These are phyloP conservation scores for Fusarium piperis DNA, from an alignment of 2,329 filamentous ascomycete species.

Conservation along the genomic window DNA sequence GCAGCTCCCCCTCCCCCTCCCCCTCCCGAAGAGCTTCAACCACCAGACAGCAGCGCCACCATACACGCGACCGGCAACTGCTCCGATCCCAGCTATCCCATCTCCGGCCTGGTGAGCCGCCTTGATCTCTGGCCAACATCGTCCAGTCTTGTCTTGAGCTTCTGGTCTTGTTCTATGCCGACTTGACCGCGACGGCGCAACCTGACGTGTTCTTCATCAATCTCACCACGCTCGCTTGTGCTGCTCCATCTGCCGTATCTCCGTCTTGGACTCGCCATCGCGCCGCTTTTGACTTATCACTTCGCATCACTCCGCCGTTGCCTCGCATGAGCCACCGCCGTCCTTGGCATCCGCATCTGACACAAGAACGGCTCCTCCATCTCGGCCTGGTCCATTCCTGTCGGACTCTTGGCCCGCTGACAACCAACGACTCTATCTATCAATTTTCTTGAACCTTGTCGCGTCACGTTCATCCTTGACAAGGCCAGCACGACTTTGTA, in stretches of 20 bases:
- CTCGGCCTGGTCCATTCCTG: conserved; percentile 14
- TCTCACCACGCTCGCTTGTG: background rate
- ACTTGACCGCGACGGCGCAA: background rate
- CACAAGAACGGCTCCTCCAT: conserved; percentile 18
- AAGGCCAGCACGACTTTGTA: conserved; percentile 8
- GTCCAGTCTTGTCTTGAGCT: conserved; percentile 6
- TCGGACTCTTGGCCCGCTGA: conserved; percentile 1
- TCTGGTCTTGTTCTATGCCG: background rate
- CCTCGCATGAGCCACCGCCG: background rate
- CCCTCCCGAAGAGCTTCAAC: background rate
- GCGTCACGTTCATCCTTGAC: background rate
- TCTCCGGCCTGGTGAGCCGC: conserved; percentile 15
- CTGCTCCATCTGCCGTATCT: background rate
- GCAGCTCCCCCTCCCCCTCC: background rate
- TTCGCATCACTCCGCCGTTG: background rate
- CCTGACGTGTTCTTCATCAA: background rate
- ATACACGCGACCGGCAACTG: conserved; percentile 4
- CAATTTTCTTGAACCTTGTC: conserved; percentile 8
- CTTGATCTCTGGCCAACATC: conserved; percentile 12
- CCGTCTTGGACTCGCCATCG: background rate
- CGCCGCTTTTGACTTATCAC: background rate
- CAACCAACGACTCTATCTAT: conserved; percentile 23
- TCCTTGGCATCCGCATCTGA: background rate
- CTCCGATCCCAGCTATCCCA: conserved; percentile 7
- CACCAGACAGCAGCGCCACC: conserved; percentile 1